A percentile compares a stretch with the other conserved stretches of the same genome.
Conservation (phyloP, 768 basidiomycete genomes). For the Candolleomyces efflorescens region DNA sequence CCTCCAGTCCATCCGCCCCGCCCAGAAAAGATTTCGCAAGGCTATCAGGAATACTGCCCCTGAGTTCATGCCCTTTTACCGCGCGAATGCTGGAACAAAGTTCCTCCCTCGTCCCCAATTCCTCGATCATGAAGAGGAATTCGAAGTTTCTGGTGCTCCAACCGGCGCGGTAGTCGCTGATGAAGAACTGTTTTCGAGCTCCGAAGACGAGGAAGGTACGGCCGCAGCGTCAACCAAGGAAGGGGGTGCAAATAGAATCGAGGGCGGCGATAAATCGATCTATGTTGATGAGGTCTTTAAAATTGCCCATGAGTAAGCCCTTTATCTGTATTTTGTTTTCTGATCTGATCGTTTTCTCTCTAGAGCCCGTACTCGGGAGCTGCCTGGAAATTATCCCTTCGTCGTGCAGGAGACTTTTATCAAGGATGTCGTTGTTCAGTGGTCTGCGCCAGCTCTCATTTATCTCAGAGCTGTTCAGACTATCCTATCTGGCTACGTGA, state of each 20-base stretch:
- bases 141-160: slow-evolving; percentile 1
- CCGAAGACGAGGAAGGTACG: neutral
- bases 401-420: slow-evolving; percentile 54
- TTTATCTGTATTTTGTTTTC: neutral
- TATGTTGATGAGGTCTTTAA: neutral
- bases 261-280: neutral
- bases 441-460: slow-evolving; percentile 41
- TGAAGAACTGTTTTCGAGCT: neutral
- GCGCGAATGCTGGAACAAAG: slow-evolving; percentile 7
- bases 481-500: slow-evolving; percentile 35
- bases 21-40: slow-evolving; percentile 41
- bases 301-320: neutral
- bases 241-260: no score
- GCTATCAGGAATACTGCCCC: slow-evolving; percentile 53
- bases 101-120: slow-evolving; percentile 16
- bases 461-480: slow-evolving; percentile 40
- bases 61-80: slow-evolving; percentile 48
- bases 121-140: slow-evolving; percentile 16
- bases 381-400: slow-evolving; percentile 65
- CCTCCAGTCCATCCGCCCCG: slow-evolving; percentile 50
- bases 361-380: slow-evolving; percentile 67
- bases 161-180: no score
- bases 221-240: no score
- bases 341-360: slow-evolving; percentile 20
- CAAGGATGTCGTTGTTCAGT: slow-evolving; percentile 35